phyloP scores from a whole-genome alignment of 2,329 filamentous ascomycete species.

The Hymenoscyphus fraxineus region DNA sequence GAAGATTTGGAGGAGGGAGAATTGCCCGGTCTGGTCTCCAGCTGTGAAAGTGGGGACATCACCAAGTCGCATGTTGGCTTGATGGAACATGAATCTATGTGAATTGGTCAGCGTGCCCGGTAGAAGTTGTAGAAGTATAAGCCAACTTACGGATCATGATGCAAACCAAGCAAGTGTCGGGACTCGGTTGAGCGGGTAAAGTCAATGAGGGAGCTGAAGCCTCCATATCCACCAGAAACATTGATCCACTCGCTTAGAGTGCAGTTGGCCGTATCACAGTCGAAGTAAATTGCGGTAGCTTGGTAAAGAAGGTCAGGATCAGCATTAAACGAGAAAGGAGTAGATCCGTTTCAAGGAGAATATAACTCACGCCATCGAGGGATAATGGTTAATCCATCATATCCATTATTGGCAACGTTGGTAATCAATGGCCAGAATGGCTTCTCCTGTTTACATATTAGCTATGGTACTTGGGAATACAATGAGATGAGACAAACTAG shows the following conservation, averaged over 20 bases:
- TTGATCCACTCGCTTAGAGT: constrained; percentile 56
- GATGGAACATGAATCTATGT: constrained; percentile 10
- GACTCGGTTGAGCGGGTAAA: constrained; percentile 49
- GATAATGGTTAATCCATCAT: constrained; percentile 52
- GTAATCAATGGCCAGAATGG: constrained; percentile 53
- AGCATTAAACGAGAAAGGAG: neutral
- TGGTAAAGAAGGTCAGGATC: neutral
- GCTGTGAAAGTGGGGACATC: constrained; percentile 36
- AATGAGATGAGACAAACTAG: constrained; percentile 26
- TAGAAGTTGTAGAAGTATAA: neutral
- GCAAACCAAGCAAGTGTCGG: constrained; percentile 51
- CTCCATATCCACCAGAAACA: constrained; percentile 50
- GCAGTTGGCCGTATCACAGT: constrained; percentile 51
- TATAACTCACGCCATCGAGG: constrained; percentile 46
- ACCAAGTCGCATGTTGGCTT: constrained; percentile 50
- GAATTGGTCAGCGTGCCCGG: neutral
- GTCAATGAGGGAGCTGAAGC: constrained; percentile 47
- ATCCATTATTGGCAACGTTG: constrained; percentile 49
- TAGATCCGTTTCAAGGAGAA: neutral
- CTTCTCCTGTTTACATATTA: constrained; percentile 14
- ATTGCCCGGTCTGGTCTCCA: constrained; percentile 15
- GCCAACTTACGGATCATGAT: constrained; percentile 11
- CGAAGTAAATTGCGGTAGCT: constrained; percentile 3
- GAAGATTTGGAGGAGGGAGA: constrained; percentile 24
- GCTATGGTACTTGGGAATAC: neutral